Evolutionary conservation across 306 rosid species (phyloP).

Genomic region (Lupinus albus): DNA sequence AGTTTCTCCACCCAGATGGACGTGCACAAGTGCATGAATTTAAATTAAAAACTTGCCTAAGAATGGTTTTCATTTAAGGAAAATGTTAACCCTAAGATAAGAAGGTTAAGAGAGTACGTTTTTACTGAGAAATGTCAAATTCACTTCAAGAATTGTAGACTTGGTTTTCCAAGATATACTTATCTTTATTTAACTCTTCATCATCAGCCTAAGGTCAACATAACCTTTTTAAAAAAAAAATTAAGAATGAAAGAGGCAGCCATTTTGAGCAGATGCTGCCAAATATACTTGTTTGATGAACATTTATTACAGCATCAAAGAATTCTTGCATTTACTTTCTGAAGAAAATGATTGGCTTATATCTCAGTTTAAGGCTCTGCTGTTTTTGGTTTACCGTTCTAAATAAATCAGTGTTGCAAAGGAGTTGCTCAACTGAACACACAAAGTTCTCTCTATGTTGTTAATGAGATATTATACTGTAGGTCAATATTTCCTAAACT

Average conservation of each 20-base stretch:
- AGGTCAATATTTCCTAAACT: slow-evolving; percentile 55
- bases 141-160: no score
- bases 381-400: slow-evolving; percentile 23
- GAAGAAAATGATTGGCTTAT: slow-evolving; percentile 27
- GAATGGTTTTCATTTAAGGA: background rate
- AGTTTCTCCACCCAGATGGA: slow-evolving; percentile 44
- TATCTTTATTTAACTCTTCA: no score
- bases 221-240: background rate
- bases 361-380: slow-evolving; percentile 18
- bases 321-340: slow-evolving; percentile 27
- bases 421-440: slow-evolving; percentile 27
- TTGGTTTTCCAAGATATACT: no score
- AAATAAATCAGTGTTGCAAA: slow-evolving; percentile 25
- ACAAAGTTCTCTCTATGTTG: slow-evolving; percentile 22
- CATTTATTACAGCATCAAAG: slow-evolving; percentile 18
- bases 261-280: slow-evolving; percentile 25
- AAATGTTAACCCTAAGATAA: no score
- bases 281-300: slow-evolving; percentile 1
- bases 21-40: slow-evolving; percentile 31
- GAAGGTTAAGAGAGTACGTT: no score
- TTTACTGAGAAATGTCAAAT: no score
- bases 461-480: slow-evolving; percentile 37
- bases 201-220: no score
- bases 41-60: slow-evolving; percentile 20
- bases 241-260: slow-evolving; percentile 5